Evolutionary conservation across 2,329 filamentous ascomycete genomes (phyloP).

Genomic region (Fusarium buxicola): DNA sequence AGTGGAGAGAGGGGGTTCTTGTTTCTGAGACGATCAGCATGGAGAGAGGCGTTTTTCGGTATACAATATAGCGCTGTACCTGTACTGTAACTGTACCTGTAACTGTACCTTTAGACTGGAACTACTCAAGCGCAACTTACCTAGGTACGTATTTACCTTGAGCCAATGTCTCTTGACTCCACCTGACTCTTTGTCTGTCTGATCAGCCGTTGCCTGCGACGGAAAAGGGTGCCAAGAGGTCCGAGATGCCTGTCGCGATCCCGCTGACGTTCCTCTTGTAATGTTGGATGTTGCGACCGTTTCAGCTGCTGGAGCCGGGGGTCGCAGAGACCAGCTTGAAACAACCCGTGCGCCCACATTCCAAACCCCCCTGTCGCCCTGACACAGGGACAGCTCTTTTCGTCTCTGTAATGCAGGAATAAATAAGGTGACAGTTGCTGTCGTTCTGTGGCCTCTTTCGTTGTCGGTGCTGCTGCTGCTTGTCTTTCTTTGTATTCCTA

Average conservation of each 20-base stretch:
- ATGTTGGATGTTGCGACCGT: conserved; percentile 30
- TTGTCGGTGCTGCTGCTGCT: conserved; percentile 7
- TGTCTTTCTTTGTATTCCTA: conserved; percentile 22
- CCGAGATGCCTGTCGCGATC: conserved; percentile 18
- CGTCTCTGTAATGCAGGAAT: conserved; percentile 6
- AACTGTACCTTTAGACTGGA: background rate
- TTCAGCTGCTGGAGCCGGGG: conserved; percentile 40
- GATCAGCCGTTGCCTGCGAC: conserved; percentile 34
- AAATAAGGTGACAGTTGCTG: conserved; percentile 27
- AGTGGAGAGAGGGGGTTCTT: conserved; percentile 6
- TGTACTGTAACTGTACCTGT: background rate
- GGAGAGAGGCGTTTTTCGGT: conserved; percentile 33
- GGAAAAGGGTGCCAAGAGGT: conserved; percentile 1
- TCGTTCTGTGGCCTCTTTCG: conserved; percentile 2
- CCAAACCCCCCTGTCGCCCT: conserved; percentile 29
- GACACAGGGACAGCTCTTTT: conserved; percentile 30
- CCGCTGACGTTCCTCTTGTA: conserved; percentile 15
- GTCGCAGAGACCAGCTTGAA: conserved; percentile 35
- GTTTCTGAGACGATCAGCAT: conserved; percentile 25
- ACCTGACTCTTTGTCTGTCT: conserved; percentile 27
- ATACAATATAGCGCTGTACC: conserved; percentile 9
- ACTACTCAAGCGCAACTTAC: conserved; percentile 1
- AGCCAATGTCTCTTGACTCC: conserved; percentile 1
- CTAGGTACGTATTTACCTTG: background rate
- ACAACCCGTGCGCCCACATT: conserved; percentile 43